Base-by-base conservation (phyloP, 2,329 filamentous ascomycete species). In the Aspergillus sp. region DNA sequence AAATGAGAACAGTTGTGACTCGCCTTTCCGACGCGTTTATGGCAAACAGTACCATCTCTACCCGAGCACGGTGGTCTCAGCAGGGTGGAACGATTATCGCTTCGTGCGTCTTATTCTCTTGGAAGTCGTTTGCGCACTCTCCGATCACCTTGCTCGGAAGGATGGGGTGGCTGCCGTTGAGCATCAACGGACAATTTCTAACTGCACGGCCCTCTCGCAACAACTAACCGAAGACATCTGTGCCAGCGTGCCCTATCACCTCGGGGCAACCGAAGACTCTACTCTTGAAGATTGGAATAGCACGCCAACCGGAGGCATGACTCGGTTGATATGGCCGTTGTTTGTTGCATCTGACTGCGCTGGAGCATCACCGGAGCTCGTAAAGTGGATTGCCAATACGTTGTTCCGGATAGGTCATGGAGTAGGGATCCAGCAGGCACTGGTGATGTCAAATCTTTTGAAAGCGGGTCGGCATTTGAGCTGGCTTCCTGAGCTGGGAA, bases 71-170 rank as follows among this genome's bases (percentile, higher is more conserved):
- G 47, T 43, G 3, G n/a, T 62, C 8, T 61, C 62, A 21, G 51
- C 56, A n/a, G 56, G 60, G 53, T 68, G 67, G 66, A 68, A 62
- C 35, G 55, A 62, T 14, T 63, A 66, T 47, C 64, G 64, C 3
- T 65, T 66, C 56, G 60, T 62, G n/a, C 62, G 64, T 12, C 60
- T 68, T 8, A 54, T 62, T 19, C 50, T 68, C 7, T 52, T 64
- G 5, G 56, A 52, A 15, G 55, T 63, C 9, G 40, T 64, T 7
- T 35, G 46, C 19, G 52, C 27, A 12, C 15, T 55, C 39, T 47
- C n/a, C 48, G 17, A 58, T 47, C 24, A 50, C 17, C n/a, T 24
- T 4, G 19, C 27, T 19, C 41, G 17, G 23, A 21, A 27, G 21
- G 15, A 47, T 4, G 46, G 35, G 45, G 35, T 8, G 4, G n/a